Evolutionary conservation across 305 asterid genomes (phyloP), one percentile per base, ranked within the genome.

Genomic region (Lippia alba): DNA sequence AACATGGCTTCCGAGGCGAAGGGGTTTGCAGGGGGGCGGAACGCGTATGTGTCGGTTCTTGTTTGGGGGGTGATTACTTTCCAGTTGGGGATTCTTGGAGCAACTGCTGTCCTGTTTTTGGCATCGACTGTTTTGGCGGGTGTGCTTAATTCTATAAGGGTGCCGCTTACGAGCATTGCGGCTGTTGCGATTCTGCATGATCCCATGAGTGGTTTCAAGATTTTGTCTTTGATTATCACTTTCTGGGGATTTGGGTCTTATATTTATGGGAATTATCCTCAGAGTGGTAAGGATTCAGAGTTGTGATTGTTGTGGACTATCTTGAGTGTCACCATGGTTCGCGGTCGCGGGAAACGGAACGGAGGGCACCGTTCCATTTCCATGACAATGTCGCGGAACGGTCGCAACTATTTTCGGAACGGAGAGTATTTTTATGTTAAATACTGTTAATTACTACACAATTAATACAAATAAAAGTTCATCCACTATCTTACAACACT

Each of bases 131-230:
- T 93, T 68, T 64, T 93, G 16, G 94, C 98, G 0, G 97, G 98
- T 6, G 91, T 93, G 10, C 96, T 93, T 16, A 93, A 93, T 63
- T 78, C 98, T 0, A 81, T 91, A 62, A 81, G 98, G 76, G 97
- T 93, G 32, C 97, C 96, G 0, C 55, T 93, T n/a, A 93, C 96
- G 10, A 84, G 89, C 71, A 77, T 93, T 67, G 96, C 97, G 1
- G 98, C 96, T 1, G 96, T 93, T 36, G 61, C 81, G 44, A 54
- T 91, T 51, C 57, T 89, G 79, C 67, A 80, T 3, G 98, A 91
- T 46, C 96, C 97, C 3, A 91, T 89, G 98, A 93, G 97, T 17
- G 94, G 98, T 58, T 89, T 93, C 88, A 91, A 93, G 96, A 93
- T 91, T 61, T 46, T 91, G 16, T 89, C 97, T 34, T 20, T 93